Base-by-base conservation (phyloP, 2,329 filamentous ascomycete species). In the Dendryphion nanum region DNA sequence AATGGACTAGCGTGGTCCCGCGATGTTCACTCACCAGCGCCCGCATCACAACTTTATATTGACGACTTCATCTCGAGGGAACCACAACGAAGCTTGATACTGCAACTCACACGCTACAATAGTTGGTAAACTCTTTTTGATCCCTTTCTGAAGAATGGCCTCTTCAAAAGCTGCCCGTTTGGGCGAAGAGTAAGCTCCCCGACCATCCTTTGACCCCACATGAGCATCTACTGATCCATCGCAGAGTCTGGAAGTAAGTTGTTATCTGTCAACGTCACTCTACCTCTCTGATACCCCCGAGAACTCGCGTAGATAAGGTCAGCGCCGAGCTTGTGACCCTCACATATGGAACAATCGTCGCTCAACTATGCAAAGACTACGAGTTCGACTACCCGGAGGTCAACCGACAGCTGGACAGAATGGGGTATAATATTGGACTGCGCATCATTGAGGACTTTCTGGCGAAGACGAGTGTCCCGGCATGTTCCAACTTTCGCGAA, bases 381-480 rank as follows among this genome's bases (percentile, higher is more conserved):
- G 89, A 96, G 55, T 83, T 81, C 57, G 89, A 97, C 70, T 98
- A 98, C 64, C 75, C 81, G 35, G 89, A 97, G 66, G 91, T 98
- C 63, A 98, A 98, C 72, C 89, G 91, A 67, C 93, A 98, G 67
- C 78, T 98, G 30, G 93, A 98, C 64, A 94, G 91, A 71, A 98
- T 98, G 93, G 93, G 93, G 38, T 96, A 97, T 72, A 97, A 97
- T 60, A 98, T 98, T 49, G 93, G 93, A 18, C 76, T 97, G 60
- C 86, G 93, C 24, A 72, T 98, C 50, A 96, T 98, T 53, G 93
- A 98, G 57, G 93, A 98, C 69, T 98, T 96, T 60, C 81, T 98
- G 14, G 93, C 93, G 56, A 97, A 96, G 68, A 93, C 89, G 4
- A 91, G 89, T 55, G 89, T 86, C 2, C 87, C 89, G 53, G 79